Base-by-base conservation (phyloP, 179 eudicot species). In the Drosera spatulata region DNA sequence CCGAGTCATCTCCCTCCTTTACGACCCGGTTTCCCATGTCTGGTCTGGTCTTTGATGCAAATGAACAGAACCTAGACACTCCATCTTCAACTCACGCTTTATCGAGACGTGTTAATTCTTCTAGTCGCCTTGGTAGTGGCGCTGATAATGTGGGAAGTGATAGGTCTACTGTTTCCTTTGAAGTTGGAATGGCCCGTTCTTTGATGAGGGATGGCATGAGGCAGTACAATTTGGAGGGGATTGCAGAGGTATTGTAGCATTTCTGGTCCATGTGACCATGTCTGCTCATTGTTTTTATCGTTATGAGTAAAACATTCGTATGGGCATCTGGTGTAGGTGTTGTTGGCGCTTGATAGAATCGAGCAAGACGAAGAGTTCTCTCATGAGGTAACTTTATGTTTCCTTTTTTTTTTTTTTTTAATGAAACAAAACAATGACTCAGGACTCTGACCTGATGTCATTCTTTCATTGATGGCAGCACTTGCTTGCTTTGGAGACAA, bases 351-450 rank as follows among this genome's bases (percentile, higher is more conserved):
- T 40, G 95, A 88, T 58, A 80, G 91, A 63, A 78, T 91, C 59
- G 96, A 84, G 68, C 88, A 80, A 69, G 87, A 91, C 63, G 91
- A 82, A 62, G 89, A 79, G 68, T 77, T 83, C 45, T 70, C 80
- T 45, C 77, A 78, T 69, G 98, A 88, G 89, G 98, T 91, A 84
- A 41, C 7, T 55, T 7, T 58, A 10, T 13, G 22, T 40, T 58
- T 5, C 38, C 8, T 58, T 56, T 40, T 41, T 6, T 7, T 41
- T 6, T 7, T 12, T 50, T 8, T 22, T 22, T 22, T 22, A 22
- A 22, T 22, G 33, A 22, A 22, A 22, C 33, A 22, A 22, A 22
- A 22, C 33, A 22, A 22, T 22, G 1, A 44, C 40, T 61, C 66
- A 22, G 13, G 8, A 15, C 7, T 52, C n/a, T 22, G 41, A 39